Evolutionary conservation across 1,284 basidiomycete genomes (phyloP).

Genomic region (Athelia sp.): DNA sequence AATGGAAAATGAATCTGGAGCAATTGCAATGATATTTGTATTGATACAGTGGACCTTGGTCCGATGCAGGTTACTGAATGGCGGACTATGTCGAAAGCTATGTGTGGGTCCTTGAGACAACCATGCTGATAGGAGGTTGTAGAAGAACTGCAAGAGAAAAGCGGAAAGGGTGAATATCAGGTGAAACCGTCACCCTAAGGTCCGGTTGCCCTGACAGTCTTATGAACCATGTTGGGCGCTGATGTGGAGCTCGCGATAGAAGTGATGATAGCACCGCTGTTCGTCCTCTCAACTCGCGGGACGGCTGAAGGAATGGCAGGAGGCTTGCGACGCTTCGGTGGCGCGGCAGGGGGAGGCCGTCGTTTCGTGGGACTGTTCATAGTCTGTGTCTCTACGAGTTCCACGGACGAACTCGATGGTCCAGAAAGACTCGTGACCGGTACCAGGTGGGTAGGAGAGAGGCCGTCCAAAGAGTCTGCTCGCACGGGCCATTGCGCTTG

Average conservation of each 20-base stretch:
- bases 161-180: too few species aligned
- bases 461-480: conserved; percentile 1
- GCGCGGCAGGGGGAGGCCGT: conserved; percentile 46
- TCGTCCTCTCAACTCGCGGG: conserved; percentile 36
- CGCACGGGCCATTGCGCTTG: conserved; percentile 5
- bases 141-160: too few species aligned
- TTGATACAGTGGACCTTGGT: too few species aligned
- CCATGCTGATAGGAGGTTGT: too few species aligned
- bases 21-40: too few species aligned
- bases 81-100: too few species aligned
- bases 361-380: conserved; percentile 20
- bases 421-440: neutral
- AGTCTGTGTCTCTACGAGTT: conserved; percentile 10
- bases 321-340: conserved; percentile 58
- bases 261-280: conserved; percentile 45
- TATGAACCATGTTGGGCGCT: neutral
- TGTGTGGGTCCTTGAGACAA: too few species aligned
- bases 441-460: too few species aligned
- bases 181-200: too few species aligned
- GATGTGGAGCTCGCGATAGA: conserved; percentile 29
- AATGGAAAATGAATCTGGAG: too few species aligned
- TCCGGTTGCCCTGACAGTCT: too few species aligned
- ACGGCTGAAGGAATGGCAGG: conserved; percentile 65
- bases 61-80: too few species aligned
- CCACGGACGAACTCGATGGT: conserved; percentile 2